Conservation (phyloP, 163 green algal species). For the Scenedesmus sp. region DNA sequence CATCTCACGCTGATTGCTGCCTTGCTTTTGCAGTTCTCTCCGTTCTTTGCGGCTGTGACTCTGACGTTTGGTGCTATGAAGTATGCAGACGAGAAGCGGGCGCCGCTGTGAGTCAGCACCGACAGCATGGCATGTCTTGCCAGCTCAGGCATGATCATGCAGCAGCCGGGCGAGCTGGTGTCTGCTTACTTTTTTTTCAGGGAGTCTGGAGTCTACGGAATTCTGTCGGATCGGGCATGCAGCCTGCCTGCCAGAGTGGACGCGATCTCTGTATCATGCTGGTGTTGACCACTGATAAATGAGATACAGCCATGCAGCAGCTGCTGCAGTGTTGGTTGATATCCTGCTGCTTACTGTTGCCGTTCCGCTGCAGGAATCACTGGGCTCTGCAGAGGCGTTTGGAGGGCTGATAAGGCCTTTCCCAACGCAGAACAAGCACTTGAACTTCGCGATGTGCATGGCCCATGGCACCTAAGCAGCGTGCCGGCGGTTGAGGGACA, state of each 20-base stretch:
- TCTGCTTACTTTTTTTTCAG: no score
- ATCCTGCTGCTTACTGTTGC: neutral
- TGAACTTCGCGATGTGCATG: slow-evolving; percentile 19
- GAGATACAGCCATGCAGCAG: no score
- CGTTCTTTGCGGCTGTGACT: neutral
- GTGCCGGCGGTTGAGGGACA: no score
- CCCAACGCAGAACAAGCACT: slow-evolving; percentile 20
- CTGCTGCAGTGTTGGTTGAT: no score
- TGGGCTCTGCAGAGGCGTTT: slow-evolving; percentile 21
- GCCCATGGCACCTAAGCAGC: slow-evolving; percentile 40
- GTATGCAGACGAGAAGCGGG: slow-evolving; percentile 31
- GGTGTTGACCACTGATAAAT: neutral
- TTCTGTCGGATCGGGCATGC: no score
- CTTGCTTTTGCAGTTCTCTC: slow-evolving; percentile 14
- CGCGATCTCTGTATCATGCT: no score
- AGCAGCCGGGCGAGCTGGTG: neutral
- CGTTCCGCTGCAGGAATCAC: slow-evolving; percentile 32
- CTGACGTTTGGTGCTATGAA: slow-evolving; percentile 21
- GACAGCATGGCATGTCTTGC: neutral
- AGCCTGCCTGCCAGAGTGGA: no score
- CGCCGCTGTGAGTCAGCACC: neutral
- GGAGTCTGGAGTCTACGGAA: no score
- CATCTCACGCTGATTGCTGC: neutral
- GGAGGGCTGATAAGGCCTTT: slow-evolving; percentile 39
- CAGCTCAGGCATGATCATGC: neutral